phyloP scores from a whole-genome alignment of 208 protist species.

The Crithidia fasciculata region DNA sequence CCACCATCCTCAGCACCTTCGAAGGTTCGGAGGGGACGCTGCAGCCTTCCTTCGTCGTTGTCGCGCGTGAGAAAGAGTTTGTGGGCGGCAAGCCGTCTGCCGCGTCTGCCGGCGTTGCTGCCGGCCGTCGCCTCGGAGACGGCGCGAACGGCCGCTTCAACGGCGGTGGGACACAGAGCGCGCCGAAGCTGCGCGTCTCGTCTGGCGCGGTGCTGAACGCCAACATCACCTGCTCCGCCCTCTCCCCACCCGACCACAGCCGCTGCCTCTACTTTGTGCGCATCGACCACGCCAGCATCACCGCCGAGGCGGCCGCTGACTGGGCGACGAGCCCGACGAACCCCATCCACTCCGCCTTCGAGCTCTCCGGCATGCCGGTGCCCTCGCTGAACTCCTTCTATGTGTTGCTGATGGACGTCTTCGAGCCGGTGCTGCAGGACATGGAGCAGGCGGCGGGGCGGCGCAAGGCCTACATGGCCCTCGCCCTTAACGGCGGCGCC shows the following conservation, averaged over 20 bases:
- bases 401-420: conserved; percentile 75
- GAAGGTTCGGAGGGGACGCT: conserved; percentile 40
- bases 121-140: conserved; percentile 5
- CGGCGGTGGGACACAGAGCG: neutral
- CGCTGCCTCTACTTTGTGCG: conserved; percentile 88
- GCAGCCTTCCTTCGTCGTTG: conserved; percentile 64
- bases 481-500: conserved; percentile 18
- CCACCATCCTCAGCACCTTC: conserved; percentile 61
- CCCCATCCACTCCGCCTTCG: conserved; percentile 81
- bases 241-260: conserved; percentile 73
- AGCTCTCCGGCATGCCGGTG: conserved; percentile 77
- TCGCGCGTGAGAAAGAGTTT: conserved; percentile 56
- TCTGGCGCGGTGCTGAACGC: conserved; percentile 70
- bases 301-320: conserved; percentile 56
- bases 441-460: conserved; percentile 48
- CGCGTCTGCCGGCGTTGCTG: neutral
- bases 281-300: conserved; percentile 60
- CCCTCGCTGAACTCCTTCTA: conserved; percentile 86
- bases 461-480: conserved; percentile 28
- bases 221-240: conserved; percentile 86
- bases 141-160: conserved; percentile 1
- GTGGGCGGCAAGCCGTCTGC: conserved; percentile 6
- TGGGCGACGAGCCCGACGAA: conserved; percentile 64
- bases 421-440: conserved; percentile 82
- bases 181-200: conserved; percentile 64